Base-by-base conservation (phyloP, 1,284 basidiomycete genomes). In the Puccinia polysora region DNA sequence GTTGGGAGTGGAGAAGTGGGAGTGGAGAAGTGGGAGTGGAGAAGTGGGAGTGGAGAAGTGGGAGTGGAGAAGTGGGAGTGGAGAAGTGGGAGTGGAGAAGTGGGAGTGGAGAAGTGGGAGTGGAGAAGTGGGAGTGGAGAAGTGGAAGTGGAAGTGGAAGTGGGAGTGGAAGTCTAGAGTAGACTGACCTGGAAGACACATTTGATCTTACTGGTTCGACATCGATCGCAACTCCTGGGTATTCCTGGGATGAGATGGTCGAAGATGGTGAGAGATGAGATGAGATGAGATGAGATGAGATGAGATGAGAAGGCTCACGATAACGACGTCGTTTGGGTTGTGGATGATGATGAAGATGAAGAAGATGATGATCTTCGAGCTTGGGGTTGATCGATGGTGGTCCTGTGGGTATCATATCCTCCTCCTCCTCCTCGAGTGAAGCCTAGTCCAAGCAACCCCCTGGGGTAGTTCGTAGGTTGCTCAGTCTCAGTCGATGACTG, bases 201-300 rank as follows among this genome's bases (percentile, higher is more conserved):
- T 69, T 69, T 69, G n/a, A 69, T 59, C 34, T 69, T 69, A 38
- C 65, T 69, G 25, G 50, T 32, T 34, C 65, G 55, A 32, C 65
- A 69, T 36, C 65, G 53, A 50, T 69, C 65, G 47, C 65, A 69
- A 50, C 53, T 58, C 34, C 65, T 43, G 40, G 65, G 65, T 45
- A 69, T 49, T 47, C 65, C 65, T 69, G 58, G 25, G 40, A 43
- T 43, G 8, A 43, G 40, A n/a, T 43, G 8, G 7, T 43, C 40
- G 18, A 18, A 8, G 40, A 43, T 7, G 7, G 40, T 43, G 40
- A 43, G 18, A 8, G 40, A 8, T 43, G 40, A 7, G 8, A 34
- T 2, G 20, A 15, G 8, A 14, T 23, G 20, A 7, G 30, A 32
- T 2, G 3, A 32, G 2, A 14, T 36, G 34, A n/a, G 20, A 28